A percentile compares a stretch with the other conserved stretches of the same genome.
Evolutionary conservation across 805 yeast species (phyloP).

Genomic region (Starmerella floricola): DNA sequence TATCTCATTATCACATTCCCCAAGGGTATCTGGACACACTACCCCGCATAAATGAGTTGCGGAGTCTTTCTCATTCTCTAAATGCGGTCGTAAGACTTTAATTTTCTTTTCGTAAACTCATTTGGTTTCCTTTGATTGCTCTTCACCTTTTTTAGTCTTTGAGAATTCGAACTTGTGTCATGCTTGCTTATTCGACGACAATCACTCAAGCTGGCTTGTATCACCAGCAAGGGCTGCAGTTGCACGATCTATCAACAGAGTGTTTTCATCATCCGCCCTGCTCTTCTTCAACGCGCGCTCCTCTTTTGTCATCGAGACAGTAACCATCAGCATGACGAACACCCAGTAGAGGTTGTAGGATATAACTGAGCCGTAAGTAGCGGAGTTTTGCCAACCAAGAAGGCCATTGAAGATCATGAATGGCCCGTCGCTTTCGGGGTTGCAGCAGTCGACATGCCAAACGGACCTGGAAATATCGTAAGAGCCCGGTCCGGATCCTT

Average conservation of each 20-base stretch:
- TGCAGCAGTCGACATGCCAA: slow-evolving; percentile 94
- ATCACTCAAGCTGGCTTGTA: background rate
- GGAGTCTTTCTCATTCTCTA: background rate
- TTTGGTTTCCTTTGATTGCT: too few species aligned
- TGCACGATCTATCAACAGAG: slow-evolving; percentile 17
- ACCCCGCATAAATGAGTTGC: too few species aligned
- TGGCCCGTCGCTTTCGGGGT: slow-evolving; percentile 80
- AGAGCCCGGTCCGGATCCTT: slow-evolving; percentile 88
- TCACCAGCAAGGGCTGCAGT: slow-evolving; percentile 6
- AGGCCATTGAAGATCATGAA: slow-evolving; percentile 88
- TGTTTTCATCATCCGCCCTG: slow-evolving; percentile 13
- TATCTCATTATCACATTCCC: background rate
- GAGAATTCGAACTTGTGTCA: background rate
- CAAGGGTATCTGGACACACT: too few species aligned
- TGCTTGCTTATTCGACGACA: background rate
- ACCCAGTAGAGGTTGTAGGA: slow-evolving; percentile 67
- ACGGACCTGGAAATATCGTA: slow-evolving; percentile 67
- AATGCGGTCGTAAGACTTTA: too few species aligned
- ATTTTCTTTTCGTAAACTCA: background rate
- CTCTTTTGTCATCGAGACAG: slow-evolving; percentile 38
- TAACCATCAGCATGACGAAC: slow-evolving; percentile 34
- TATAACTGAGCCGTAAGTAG: slow-evolving; percentile 75
- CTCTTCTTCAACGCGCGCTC: slow-evolving; percentile 2
- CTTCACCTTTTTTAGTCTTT: too few species aligned
- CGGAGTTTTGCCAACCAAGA: slow-evolving; percentile 89